These are phyloP conservation scores for Aureobasidium zeae DNA, from an alignment of 2,329 filamentous ascomycete genomes.

Conservation along the genomic window DNA sequence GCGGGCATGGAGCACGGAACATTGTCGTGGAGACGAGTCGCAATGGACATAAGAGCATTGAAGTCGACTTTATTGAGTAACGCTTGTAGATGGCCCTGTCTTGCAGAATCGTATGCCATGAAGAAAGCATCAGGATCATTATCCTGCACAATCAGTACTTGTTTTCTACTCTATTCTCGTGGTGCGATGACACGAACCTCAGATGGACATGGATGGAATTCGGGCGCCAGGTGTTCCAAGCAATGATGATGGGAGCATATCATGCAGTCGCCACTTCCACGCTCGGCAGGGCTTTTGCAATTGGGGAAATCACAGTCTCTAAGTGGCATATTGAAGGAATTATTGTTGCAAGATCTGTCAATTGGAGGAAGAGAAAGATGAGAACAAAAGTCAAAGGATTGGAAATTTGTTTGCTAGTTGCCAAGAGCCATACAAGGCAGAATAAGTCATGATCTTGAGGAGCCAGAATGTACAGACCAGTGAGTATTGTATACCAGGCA, in stretches of 20 bases:
- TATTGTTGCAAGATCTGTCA: neutral
- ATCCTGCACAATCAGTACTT: neutral
- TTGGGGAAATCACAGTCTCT: neutral
- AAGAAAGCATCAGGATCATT: conserved; percentile 1
- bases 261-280: conserved; percentile 3
- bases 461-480: too few relatives aligned
- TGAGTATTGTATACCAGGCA: too few relatives aligned
- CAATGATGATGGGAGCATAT: neutral
- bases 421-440: neutral
- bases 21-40: neutral
- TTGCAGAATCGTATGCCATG: conserved; percentile 1
- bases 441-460: too few relatives aligned
- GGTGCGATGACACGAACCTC: neutral
- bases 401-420: neutral
- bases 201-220: neutral
- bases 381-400: neutral
- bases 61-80: conserved; percentile 4
- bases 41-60: neutral
- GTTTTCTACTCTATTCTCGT: neutral
- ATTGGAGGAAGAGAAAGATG: neutral
- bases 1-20: neutral
- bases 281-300: neutral
- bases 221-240: neutral
- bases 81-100: neutral
- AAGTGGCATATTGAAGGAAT: neutral